Conservation (phyloP, 306 rosid species). For the Styphnolobium japonicum region DNA sequence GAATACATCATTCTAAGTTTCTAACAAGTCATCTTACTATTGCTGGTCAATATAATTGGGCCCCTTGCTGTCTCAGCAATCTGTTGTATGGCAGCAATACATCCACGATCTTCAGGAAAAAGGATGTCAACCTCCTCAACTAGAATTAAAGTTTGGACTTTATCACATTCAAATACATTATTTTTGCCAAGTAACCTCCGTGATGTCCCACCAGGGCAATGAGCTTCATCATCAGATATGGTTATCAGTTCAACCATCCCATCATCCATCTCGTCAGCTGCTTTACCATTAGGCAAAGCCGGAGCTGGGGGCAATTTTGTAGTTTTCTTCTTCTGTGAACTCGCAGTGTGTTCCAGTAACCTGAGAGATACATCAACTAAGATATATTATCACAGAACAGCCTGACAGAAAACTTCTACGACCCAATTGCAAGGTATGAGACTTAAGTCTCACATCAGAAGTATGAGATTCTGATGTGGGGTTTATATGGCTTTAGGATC, state of each 20-base stretch:
- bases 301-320: slow-evolving; percentile 27
- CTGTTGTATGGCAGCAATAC: slow-evolving; percentile 77
- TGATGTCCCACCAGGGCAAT: slow-evolving; percentile 29
- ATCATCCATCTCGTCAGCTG: slow-evolving; percentile 37
- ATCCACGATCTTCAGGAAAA: slow-evolving; percentile 88
- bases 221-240: slow-evolving; percentile 57
- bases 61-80: slow-evolving; percentile 82
- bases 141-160: slow-evolving; percentile 62
- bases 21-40: slow-evolving; percentile 65
- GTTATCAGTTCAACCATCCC: slow-evolving; percentile 49
- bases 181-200: slow-evolving; percentile 33
- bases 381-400: slow-evolving; percentile 17
- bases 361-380: slow-evolving; percentile 38
- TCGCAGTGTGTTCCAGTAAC: slow-evolving; percentile 33
- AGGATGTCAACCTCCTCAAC: slow-evolving; percentile 89
- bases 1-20: slow-evolving; percentile 5
- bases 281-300: slow-evolving; percentile 30
- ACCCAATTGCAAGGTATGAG: too few relatives aligned
- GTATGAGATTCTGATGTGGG: too few relatives aligned
- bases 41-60: slow-evolving; percentile 91
- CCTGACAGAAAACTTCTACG: slow-evolving; percentile 3
- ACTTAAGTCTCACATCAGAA: too few relatives aligned
- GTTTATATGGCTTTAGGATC: too few relatives aligned
- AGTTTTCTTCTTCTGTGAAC: slow-evolving; percentile 34
- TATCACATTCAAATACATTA: slow-evolving; percentile 23